Percentiles rank a stretch among this genome's conserved stretches.
phyloP scores from a whole-genome alignment of 768 basidiomycete genomes.

The Astraeus odoratus region DNA sequence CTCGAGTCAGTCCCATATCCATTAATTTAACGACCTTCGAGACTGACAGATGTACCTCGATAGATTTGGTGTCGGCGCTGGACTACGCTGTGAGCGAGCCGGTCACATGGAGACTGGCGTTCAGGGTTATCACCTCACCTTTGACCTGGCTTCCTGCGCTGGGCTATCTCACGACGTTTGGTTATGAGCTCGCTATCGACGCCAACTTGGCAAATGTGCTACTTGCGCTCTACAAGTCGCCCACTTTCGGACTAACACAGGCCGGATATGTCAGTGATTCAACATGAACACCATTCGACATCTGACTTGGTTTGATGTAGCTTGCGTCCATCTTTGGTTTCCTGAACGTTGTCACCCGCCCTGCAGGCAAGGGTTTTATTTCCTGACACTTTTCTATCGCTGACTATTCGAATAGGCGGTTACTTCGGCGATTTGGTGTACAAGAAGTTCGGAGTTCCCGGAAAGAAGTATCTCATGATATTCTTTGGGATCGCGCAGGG shows the following conservation, averaged over 20 bases:
- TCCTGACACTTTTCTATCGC: neutral
- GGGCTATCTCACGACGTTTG: constrained; percentile 51
- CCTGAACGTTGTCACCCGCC: constrained; percentile 45
- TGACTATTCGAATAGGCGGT: constrained; percentile 27
- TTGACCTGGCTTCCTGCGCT: constrained; percentile 50
- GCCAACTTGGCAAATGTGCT: constrained; percentile 44
- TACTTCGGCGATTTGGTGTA: constrained; percentile 42
- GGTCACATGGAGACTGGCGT: constrained; percentile 29
- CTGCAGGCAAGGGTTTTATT: constrained; percentile 24
- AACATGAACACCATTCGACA: constrained; percentile 13
- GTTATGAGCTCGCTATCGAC: constrained; percentile 52
- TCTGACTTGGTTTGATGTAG: constrained; percentile 8
- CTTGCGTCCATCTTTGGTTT: constrained; percentile 34
- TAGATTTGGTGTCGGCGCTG: constrained; percentile 27
- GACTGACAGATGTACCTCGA: neutral
- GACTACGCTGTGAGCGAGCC: constrained; percentile 41
- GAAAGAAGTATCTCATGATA: constrained; percentile 45
- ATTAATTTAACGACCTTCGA: neutral
- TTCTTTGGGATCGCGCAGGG: constrained; percentile 40
- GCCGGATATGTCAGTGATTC: constrained; percentile 44
- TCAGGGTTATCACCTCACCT: constrained; percentile 31
- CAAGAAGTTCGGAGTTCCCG: constrained; percentile 31
- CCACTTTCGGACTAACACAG: constrained; percentile 38
- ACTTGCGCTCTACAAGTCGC: constrained; percentile 31
- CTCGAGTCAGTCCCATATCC: constrained; percentile 2